Base-by-base conservation (phyloP, 2,329 filamentous ascomycete genomes). In the Emergomyces pasteurianus region DNA sequence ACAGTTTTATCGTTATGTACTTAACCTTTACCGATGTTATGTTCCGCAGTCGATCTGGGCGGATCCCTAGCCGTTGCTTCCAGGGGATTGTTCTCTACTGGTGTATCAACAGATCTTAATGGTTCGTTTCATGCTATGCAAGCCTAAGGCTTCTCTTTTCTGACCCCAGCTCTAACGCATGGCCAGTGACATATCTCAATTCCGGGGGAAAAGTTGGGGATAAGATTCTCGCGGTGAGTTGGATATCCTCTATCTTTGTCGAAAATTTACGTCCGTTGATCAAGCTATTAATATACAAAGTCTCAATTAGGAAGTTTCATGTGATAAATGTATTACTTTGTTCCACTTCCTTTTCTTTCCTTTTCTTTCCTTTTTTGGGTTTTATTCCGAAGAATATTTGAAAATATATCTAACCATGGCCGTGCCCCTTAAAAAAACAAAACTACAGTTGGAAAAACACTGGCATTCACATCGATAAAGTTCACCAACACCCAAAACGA, bases 51-150 rank as follows among this genome's bases (percentile, higher is more conserved):
- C 54, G 85, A 88, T 65, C 80, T 87, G 0, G 84, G 85, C 4
- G 85, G 85, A 26, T 86, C 83, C 18, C 74, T 88, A 10, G 85
- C 85, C 9, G 82, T 88, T 47, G 85, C 85, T 7, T 87, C 85
- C 0, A 76, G 81, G 40, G 85, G 85, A 0, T 76, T 88, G 1
- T 87, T 83, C 68, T 79, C 84, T 23, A 88, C 85, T 0, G 85
- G 85, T 8, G 85, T 88, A 1, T 86, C 83, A 1, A 87, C 85
- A 3, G 85, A 88, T 71, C 70, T 88, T 10, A 86, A 81, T 64
- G 81, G 80, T 81, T 23, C 21, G n/a, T 5, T 40, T 28, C 40
- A 18, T 7, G 31, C n/a, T 26, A 5, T 9, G 49, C 42, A 58
- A 26, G 46, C 62, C 16, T 42, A 49, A 38, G 46, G n/a, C 46